phyloP scores from a whole-genome alignment of 345 rosid species.

The Hibiscus syriacus region DNA sequence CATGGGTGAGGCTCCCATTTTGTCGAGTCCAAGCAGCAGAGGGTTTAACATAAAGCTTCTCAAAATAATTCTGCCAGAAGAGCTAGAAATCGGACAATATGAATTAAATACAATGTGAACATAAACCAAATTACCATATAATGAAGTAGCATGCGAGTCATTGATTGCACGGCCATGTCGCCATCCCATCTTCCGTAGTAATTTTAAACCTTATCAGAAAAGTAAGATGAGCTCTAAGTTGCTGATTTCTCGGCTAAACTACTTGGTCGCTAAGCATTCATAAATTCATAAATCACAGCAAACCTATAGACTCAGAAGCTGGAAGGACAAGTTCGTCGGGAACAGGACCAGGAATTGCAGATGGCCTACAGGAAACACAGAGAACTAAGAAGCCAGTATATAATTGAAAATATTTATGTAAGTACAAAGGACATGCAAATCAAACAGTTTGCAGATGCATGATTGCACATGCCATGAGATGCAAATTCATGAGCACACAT shows the following conservation, averaged over 20 bases:
- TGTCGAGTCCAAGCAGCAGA: too few species aligned
- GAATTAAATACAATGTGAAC: not conserved
- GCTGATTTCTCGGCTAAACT: not conserved
- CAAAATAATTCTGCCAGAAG: not conserved
- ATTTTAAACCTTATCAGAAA: constrained; percentile 57
- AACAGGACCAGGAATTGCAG: constrained; percentile 90
- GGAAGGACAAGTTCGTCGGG: constrained; percentile 87
- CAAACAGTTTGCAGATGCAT: not conserved
- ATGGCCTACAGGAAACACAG: constrained; percentile 49
- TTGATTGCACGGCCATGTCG: constrained; percentile 76
- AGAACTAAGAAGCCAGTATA: not conserved
- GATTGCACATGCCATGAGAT: not conserved
- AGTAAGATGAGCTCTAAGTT: constrained; percentile 13
- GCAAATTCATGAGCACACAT: not conserved
- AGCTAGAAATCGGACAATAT: not conserved
- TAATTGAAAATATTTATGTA: not conserved
- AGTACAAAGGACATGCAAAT: not conserved
- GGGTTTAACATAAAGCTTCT: not conserved
- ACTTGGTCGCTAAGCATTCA: not conserved
- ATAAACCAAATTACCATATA: constrained; percentile 32
- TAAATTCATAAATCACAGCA: constrained; percentile 26
- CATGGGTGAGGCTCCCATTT: too few species aligned
- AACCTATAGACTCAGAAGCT: constrained; percentile 85
- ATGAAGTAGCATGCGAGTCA: constrained; percentile 52
- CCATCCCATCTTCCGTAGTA: constrained; percentile 96